Evolutionary conservation across 108 stramenopile species (phyloP).

Genomic region (Pseudonitzschia pungens): DNA sequence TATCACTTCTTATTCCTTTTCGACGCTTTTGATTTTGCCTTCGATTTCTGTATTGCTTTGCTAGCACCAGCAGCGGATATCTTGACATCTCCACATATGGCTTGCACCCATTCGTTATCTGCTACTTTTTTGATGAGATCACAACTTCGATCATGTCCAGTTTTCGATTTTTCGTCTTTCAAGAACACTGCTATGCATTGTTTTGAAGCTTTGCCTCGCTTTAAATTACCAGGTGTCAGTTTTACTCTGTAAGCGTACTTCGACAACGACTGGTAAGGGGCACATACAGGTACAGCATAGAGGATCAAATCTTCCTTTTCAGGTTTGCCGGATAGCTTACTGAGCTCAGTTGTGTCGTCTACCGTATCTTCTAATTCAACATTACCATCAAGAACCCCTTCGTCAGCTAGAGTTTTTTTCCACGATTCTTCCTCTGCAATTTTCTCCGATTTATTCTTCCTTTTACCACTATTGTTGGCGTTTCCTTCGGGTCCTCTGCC

Average conservation of each 20-base stretch:
- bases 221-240: slow-evolving; percentile 80
- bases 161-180: slow-evolving; percentile 40
- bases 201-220: slow-evolving; percentile 86
- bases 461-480: slow-evolving; percentile 21
- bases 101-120: slow-evolving; percentile 86
- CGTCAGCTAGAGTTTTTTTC: slow-evolving; percentile 79
- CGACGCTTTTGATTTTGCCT: slow-evolving; percentile 41
- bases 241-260: slow-evolving; percentile 89
- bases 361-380: slow-evolving; percentile 50
- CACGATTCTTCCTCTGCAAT: slow-evolving; percentile 68
- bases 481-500: slow-evolving; percentile 15
- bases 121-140: slow-evolving; percentile 78
- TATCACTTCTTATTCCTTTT: slow-evolving; percentile 39
- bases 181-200: slow-evolving; percentile 81
- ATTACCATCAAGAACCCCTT: slow-evolving; percentile 67
- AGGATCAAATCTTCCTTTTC: slow-evolving; percentile 79
- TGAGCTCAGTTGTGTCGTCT: slow-evolving; percentile 77
- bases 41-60: slow-evolving; percentile 66
- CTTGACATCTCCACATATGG: slow-evolving; percentile 77
- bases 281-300: slow-evolving; percentile 91
- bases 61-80: slow-evolving; percentile 82
- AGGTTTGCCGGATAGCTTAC: slow-evolving; percentile 84
- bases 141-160: slow-evolving; percentile 30
- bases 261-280: slow-evolving; percentile 86
- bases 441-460: slow-evolving; percentile 80